Evolutionary conservation across 2,329 filamentous ascomycete genomes (phyloP).

Genomic region (Calonectria crousiana): DNA sequence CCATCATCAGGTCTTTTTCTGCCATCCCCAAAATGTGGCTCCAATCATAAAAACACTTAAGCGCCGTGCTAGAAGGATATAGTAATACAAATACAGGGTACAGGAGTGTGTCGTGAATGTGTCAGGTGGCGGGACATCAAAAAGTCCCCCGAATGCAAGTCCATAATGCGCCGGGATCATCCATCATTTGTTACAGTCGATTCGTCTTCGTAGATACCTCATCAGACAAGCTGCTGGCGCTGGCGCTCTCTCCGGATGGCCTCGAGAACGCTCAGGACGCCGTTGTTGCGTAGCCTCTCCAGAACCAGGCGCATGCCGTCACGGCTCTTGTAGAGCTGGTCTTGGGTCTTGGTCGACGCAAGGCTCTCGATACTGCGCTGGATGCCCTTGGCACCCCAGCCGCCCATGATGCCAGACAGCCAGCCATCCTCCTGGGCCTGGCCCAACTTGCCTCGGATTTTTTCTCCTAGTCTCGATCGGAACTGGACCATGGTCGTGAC

Average conservation of each 20-base stretch:
- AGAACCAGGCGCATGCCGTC: conserved; percentile 88
- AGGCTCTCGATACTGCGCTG: conserved; percentile 85
- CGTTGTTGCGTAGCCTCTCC: conserved; percentile 73
- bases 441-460: conserved; percentile 67
- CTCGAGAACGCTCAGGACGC: conserved; percentile 70
- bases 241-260: conserved; percentile 62
- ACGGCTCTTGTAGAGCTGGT: conserved; percentile 82
- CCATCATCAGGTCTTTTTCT: conserved; percentile 25
- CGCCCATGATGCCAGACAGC: conserved; percentile 64
- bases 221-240: conserved; percentile 43
- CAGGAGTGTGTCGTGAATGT: conserved; percentile 28
- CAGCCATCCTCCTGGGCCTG: conserved; percentile 61
- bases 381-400: conserved; percentile 77
- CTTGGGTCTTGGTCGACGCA: conserved; percentile 80
- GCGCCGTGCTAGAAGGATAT: conserved; percentile 52
- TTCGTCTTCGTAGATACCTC: conserved; percentile 28
- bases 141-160: conserved; percentile 21
- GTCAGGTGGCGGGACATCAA: conserved; percentile 21
- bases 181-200: conserved; percentile 42
- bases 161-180: conserved; percentile 36
- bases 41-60: conserved; percentile 42
- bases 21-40: conserved; percentile 27
- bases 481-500: conserved; percentile 82
- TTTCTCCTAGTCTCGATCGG: conserved; percentile 78
- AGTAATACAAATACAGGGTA: conserved; percentile 49